Evolutionary conservation across 495 filamentous ascomycete genomes (phyloP).

Genomic region (Penicillium lagena): DNA sequence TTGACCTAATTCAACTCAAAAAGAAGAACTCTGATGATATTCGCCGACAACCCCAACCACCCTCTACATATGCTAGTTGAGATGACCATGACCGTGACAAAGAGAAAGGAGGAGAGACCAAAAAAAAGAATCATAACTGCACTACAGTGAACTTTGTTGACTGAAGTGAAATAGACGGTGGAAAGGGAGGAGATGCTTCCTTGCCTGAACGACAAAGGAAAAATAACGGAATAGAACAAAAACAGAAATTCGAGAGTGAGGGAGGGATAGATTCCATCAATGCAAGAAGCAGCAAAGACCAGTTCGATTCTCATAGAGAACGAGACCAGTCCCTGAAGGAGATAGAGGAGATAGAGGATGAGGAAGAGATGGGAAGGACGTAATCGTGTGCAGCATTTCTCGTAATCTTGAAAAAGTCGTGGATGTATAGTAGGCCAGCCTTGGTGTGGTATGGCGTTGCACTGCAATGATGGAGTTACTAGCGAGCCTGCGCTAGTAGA

Average conservation of each 20-base stretch:
- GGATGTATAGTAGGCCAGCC: too few species aligned
- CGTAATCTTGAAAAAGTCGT: background rate
- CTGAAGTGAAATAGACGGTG: too few species aligned
- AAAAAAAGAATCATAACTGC: background rate
- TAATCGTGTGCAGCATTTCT: background rate
- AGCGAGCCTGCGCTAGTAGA: conserved; percentile 13
- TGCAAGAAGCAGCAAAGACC: background rate
- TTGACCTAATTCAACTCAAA: background rate
- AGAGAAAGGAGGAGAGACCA: background rate
- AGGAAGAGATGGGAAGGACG: background rate
- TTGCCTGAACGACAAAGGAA: background rate
- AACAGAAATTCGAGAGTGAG: background rate
- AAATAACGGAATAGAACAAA: background rate
- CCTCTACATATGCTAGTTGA: background rate
- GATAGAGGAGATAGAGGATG: too few species aligned
- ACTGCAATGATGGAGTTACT: background rate
- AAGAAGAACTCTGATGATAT: background rate
- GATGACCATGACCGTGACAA: background rate
- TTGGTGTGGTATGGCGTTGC: too few species aligned
- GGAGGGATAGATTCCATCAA: background rate
- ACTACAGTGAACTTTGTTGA: too few species aligned
- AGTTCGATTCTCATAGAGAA: too few species aligned
- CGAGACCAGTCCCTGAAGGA: too few species aligned
- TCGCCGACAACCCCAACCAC: background rate
- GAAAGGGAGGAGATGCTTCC: too few species aligned